phyloP scores from a whole-genome alignment of 2,329 filamentous ascomycete genomes.

The Hymenoscyphus infarciens region DNA sequence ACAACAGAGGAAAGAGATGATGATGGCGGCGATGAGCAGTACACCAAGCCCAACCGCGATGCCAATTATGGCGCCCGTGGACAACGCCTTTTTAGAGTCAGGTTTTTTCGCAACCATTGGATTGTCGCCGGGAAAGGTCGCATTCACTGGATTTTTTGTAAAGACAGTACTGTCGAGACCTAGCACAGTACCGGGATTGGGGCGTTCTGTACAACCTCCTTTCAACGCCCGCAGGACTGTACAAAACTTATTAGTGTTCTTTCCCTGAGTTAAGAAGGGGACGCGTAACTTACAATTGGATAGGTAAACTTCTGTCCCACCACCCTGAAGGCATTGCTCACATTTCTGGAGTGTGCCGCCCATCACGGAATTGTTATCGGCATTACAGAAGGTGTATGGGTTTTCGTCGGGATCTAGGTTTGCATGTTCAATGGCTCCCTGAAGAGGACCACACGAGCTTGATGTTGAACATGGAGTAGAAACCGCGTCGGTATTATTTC shows the following conservation, averaged over 20 bases:
- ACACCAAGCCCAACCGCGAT: slow-evolving; percentile 24
- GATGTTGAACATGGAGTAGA: slow-evolving; percentile 28
- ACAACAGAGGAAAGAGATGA: slow-evolving; percentile 20
- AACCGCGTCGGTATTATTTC: slow-evolving; percentile 25
- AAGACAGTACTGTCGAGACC: slow-evolving; percentile 31
- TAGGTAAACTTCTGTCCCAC: slow-evolving; percentile 17
- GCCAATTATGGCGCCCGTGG: slow-evolving; percentile 26
- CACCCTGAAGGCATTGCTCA: slow-evolving; percentile 17
- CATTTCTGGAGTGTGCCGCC: slow-evolving; percentile 14
- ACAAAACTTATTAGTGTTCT: slow-evolving; percentile 5
- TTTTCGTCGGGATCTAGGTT: slow-evolving; percentile 20
- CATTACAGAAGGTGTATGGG: slow-evolving; percentile 31
- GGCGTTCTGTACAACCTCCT: slow-evolving; percentile 30
- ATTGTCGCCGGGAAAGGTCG: slow-evolving; percentile 22
- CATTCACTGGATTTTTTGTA: slow-evolving; percentile 22
- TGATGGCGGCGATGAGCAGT: slow-evolving; percentile 18
- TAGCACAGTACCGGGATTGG: slow-evolving; percentile 21
- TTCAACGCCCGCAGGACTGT: slow-evolving; percentile 30
- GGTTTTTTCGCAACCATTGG: slow-evolving; percentile 9
- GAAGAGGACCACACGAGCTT: slow-evolving; percentile 27
- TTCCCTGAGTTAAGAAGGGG: background rate
- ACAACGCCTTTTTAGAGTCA: slow-evolving; percentile 17
- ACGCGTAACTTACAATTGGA: slow-evolving; percentile 21
- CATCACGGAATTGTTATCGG: slow-evolving; percentile 22
- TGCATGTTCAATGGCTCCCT: slow-evolving; percentile 26